A percentile compares a stretch with the other conserved stretches of the same genome.
Evolutionary conservation across 768 basidiomycete genomes (phyloP).

Genomic region (Phylloporus sp.): DNA sequence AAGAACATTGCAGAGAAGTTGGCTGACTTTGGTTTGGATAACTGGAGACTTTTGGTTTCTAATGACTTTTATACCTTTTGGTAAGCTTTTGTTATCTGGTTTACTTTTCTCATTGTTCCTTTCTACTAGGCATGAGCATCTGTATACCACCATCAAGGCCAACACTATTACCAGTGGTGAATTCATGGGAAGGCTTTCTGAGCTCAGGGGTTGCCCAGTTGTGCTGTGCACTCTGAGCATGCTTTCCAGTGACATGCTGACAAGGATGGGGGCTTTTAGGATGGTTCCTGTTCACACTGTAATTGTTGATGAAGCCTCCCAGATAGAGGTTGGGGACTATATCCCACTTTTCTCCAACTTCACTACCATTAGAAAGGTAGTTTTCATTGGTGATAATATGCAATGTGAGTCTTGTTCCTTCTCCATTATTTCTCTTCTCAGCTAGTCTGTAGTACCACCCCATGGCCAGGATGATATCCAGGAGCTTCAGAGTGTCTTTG

Average conservation of each 20-base stretch:
- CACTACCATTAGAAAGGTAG: slow-evolving; percentile 43
- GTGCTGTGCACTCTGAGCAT: slow-evolving; percentile 75
- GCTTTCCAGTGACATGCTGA: slow-evolving; percentile 44
- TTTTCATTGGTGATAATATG: slow-evolving; percentile 64
- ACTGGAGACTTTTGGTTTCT: slow-evolving; percentile 71
- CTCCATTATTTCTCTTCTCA: slow-evolving; percentile 27
- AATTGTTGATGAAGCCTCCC: slow-evolving; percentile 63
- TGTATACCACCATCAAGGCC: slow-evolving; percentile 46
- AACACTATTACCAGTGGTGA: slow-evolving; percentile 51
- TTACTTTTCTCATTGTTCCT: slow-evolving; percentile 1
- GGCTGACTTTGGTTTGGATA: slow-evolving; percentile 41
- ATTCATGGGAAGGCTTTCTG: slow-evolving; percentile 29
- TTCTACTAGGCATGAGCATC: slow-evolving; percentile 70
- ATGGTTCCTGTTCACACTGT: slow-evolving; percentile 42
- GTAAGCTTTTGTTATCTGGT: slow-evolving; percentile 35
- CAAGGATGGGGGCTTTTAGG: slow-evolving; percentile 17
- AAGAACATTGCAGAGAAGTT: slow-evolving; percentile 87
- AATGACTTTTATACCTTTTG: slow-evolving; percentile 61
- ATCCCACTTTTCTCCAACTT: slow-evolving; percentile 35
- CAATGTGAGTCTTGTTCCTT: slow-evolving; percentile 44
- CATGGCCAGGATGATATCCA: slow-evolving; percentile 66
- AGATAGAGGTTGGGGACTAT: slow-evolving; percentile 56
- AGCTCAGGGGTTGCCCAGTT: slow-evolving; percentile 44
- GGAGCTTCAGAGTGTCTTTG: slow-evolving; percentile 72
- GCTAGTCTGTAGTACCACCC: slow-evolving; percentile 59